These are phyloP conservation scores for Saccharomyces kudriavzevii DNA, from an alignment of 805 yeast genomes.

Conservation along the genomic window DNA sequence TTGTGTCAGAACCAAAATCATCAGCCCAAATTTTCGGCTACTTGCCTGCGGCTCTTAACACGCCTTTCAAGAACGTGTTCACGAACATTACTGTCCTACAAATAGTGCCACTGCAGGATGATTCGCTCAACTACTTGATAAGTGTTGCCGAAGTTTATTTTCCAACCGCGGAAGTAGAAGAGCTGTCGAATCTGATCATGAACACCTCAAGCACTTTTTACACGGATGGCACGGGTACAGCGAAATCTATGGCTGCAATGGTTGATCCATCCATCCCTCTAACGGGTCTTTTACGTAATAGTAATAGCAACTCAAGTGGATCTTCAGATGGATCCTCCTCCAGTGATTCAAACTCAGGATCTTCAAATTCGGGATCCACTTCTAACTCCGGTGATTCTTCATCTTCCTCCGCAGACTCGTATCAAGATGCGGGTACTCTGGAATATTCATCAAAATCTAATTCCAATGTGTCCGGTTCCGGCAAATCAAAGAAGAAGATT, in stretches of 20 bases:
- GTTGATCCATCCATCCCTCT: constrained; percentile 46
- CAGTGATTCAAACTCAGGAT: constrained; percentile 30
- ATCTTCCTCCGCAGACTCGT: constrained; percentile 3
- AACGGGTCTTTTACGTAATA: constrained; percentile 17
- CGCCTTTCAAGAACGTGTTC: constrained; percentile 42
- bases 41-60: constrained; percentile 63
- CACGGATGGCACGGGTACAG: constrained; percentile 47
- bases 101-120: constrained; percentile 66
- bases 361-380: background rate
- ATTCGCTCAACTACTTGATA: constrained; percentile 53
- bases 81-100: constrained; percentile 55
- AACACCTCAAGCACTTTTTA: constrained; percentile 53
- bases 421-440: constrained; percentile 11
- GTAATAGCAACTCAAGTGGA: constrained; percentile 66
- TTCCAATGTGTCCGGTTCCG: constrained; percentile 11
- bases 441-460: constrained; percentile 17
- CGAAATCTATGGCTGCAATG: constrained; percentile 50
- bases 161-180: constrained; percentile 45
- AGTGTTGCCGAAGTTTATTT: constrained; percentile 86
- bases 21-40: constrained; percentile 63
- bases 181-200: constrained; percentile 47
- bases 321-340: constrained; percentile 60
- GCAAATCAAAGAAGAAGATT: constrained; percentile 37
- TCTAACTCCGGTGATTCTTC: constrained; percentile 5
- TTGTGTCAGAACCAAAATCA: constrained; percentile 76